Evolutionary conservation across 2,329 filamentous ascomycete species (phyloP).

Genomic region (Leptographium radiaticola): DNA sequence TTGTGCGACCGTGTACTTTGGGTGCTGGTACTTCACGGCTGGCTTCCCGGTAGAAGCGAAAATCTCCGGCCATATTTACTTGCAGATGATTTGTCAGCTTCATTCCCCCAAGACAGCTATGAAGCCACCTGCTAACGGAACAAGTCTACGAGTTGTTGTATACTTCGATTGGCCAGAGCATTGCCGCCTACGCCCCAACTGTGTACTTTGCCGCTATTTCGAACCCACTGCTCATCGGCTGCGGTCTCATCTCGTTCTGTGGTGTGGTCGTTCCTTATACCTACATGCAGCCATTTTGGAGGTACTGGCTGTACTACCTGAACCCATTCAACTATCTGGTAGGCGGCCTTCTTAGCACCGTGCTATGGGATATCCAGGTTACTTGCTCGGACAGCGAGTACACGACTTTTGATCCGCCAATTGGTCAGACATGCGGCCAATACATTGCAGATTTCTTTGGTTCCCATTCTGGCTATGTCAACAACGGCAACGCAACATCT

Average conservation of each 20-base stretch:
- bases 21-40: conserved; percentile 21
- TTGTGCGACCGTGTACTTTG: conserved; percentile 48
- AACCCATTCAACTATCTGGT: conserved; percentile 52
- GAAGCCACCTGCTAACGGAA: neutral
- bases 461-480: conserved; percentile 30
- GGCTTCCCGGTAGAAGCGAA: conserved; percentile 38
- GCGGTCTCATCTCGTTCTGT: conserved; percentile 53
- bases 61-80: conserved; percentile 24
- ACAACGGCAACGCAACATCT: conserved; percentile 47
- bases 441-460: conserved; percentile 42
- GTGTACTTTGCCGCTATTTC: conserved; percentile 44
- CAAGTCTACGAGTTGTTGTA: conserved; percentile 44
- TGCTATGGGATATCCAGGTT: conserved; percentile 31
- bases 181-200: conserved; percentile 50
- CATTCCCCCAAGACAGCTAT: too few relatives aligned
- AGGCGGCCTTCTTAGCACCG: conserved; percentile 39
- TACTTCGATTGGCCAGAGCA: conserved; percentile 47
- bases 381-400: conserved; percentile 34
- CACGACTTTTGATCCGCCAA: conserved; percentile 36
- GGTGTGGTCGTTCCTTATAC: conserved; percentile 59
- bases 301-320: conserved; percentile 49
- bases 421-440: conserved; percentile 37
- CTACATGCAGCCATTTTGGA: conserved; percentile 53
- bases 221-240: conserved; percentile 41
- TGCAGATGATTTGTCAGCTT: conserved; percentile 29